Evolutionary conservation across 805 yeast genomes (phyloP), one percentile per base, ranked within the genome.

Genomic region (Saccharomycopsis sp.): DNA sequence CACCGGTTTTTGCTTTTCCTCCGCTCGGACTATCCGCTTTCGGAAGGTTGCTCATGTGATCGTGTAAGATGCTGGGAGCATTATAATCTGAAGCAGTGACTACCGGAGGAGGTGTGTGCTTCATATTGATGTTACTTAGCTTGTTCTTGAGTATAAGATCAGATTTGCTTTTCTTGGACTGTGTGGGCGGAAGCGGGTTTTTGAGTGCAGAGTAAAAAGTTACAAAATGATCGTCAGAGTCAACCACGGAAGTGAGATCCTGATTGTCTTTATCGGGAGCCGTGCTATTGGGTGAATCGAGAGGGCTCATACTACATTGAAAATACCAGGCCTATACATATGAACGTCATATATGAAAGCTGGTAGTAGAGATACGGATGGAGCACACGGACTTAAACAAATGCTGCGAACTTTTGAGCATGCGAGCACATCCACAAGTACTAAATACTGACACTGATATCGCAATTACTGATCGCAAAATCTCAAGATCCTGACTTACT

Each of bases 151-250:
- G 49, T 5, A 44, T 44, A 7, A 44, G 22, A 17, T 44, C 49
- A 17, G 49, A 44, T 17, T 44, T 25, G 55, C 34, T 23, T 49
- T 64, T 20, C 67, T 52, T 69, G 66, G 66, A 70, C 59, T 29
- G 69, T 65, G 59, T 67, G 56, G 77, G 76, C 3, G 77, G 78
- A n/a, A 68, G 62, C 1, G 76, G 75, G 57, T 66, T 69, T 63
- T 72, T 65, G 64, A 73, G 64, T 47, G 72, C 69, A 51, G 69
- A 67, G 64, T 71, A 63, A 64, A 66, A 63, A 49, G 66, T 60
- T 64, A 67, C 67, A 71, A 69, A 15, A 55, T 14, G 38, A 61
- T 63, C 42, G 61, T 25, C 12, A 59, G 41, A 1, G 58, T 52
- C n/a, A n/a, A n/a, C n/a, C 23, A 2, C 62, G 55, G 34, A 65